Evolutionary conservation across 345 rosid species (phyloP).

Genomic region (Corchorus capsularis): DNA sequence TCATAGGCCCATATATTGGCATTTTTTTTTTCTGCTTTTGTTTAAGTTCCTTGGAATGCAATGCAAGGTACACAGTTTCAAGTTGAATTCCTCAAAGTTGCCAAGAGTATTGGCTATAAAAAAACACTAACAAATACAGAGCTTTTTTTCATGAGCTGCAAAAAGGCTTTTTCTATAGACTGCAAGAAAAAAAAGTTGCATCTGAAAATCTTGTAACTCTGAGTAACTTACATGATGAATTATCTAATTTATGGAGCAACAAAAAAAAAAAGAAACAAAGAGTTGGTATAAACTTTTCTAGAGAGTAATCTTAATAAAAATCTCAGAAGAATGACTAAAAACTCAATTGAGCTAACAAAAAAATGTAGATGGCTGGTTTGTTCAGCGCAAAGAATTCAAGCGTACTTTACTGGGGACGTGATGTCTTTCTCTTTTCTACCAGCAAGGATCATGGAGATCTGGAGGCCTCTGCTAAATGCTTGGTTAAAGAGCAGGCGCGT

Average conservation of each 20-base stretch:
- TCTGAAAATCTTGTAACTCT: no score
- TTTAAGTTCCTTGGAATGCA: no score
- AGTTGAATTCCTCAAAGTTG: no score
- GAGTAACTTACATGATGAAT: not conserved
- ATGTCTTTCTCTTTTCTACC: conserved; percentile 53
- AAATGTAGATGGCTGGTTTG: not conserved
- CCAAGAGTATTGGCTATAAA: no score
- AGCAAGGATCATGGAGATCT: conserved; percentile 80
- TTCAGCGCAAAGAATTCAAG: not conserved
- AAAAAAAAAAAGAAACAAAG: not conserved
- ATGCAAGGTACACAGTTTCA: no score
- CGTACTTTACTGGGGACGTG: not conserved
- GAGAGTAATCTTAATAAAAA: not conserved
- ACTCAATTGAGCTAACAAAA: not conserved
- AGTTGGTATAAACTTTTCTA: not conserved
- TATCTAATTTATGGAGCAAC: not conserved
- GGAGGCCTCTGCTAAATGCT: conserved; percentile 93
- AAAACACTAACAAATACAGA: no score
- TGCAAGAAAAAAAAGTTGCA: no score
- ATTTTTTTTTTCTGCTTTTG: no score
- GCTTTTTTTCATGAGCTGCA: no score
- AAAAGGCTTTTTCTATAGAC: no score
- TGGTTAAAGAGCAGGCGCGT: conserved; percentile 91
- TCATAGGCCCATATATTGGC: no score
- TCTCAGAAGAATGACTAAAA: not conserved